Percentiles rank a stretch among this genome's conserved stretches.
phyloP scores from a whole-genome alignment of 2,329 filamentous ascomycete species.

The Pezicula rhizophila region DNA sequence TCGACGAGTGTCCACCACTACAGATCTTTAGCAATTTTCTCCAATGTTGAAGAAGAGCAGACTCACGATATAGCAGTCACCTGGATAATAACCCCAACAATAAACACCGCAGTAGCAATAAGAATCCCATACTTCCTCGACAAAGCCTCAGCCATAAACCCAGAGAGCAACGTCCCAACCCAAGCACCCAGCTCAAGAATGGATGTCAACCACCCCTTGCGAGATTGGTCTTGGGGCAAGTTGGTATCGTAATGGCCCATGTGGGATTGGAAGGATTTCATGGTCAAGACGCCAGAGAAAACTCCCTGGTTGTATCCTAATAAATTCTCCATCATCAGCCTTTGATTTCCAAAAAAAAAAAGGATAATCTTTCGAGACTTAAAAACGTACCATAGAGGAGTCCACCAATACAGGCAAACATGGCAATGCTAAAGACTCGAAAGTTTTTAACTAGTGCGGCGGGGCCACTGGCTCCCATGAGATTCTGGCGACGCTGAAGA shows the following conservation, averaged over 20 bases:
- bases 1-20: conserved; percentile 47
- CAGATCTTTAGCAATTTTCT: neutral
- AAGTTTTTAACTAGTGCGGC: conserved; percentile 51
- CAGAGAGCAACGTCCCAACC: conserved; percentile 65
- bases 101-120: conserved; percentile 60
- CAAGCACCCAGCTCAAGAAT: conserved; percentile 74
- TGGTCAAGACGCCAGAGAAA: conserved; percentile 62
- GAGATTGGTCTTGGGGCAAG: conserved; percentile 40
- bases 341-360: conserved; percentile 50
- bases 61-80: conserved; percentile 45
- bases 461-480: conserved; percentile 48
- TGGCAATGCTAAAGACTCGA: conserved; percentile 53
- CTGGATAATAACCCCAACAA: conserved; percentile 65
- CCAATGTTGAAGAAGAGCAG: neutral
- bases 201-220: conserved; percentile 55
- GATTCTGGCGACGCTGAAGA: conserved; percentile 42
- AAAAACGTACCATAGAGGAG: conserved; percentile 36
- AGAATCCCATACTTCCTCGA: conserved; percentile 66
- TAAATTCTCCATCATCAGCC: neutral
- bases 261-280: conserved; percentile 46
- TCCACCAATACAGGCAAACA: conserved; percentile 58
- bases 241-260: conserved; percentile 49
- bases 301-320: conserved; percentile 68
- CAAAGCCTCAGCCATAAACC: conserved; percentile 63
- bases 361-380: neutral